Conservation (phyloP, 495 filamentous ascomycete genomes). For the Hypoxylon trugodes region DNA sequence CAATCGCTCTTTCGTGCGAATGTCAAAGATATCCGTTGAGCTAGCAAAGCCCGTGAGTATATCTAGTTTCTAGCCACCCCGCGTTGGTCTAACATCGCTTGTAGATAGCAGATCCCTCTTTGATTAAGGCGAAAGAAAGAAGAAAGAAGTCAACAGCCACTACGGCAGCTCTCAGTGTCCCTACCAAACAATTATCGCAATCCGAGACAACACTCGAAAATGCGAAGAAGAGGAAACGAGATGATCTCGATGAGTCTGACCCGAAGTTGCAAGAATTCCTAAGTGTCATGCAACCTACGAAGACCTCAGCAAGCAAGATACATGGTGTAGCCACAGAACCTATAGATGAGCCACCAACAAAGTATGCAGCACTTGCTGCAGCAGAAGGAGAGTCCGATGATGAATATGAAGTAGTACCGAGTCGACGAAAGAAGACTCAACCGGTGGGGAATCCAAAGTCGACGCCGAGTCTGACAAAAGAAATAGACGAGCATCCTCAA, state of each 20-base stretch:
- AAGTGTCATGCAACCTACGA: slow-evolving; percentile 76
- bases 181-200: slow-evolving; percentile 26
- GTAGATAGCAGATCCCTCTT: slow-evolving; percentile 48
- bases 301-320: slow-evolving; percentile 72
- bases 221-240: slow-evolving; percentile 62
- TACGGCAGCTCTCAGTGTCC: slow-evolving; percentile 40
- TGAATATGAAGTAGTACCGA: slow-evolving; percentile 69
- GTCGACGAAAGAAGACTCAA: slow-evolving; percentile 41
- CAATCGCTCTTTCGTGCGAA: slow-evolving; percentile 92
- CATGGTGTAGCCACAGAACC: slow-evolving; percentile 54
- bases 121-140: slow-evolving; percentile 24
- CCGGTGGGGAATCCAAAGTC: slow-evolving; percentile 42
- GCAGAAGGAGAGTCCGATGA: slow-evolving; percentile 66
- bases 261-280: slow-evolving; percentile 88
- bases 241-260: slow-evolving; percentile 63
- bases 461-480: slow-evolving; percentile 28
- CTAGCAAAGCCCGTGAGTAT: slow-evolving; percentile 80
- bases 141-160: slow-evolving; percentile 35
- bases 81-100: slow-evolving; percentile 4
- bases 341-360: slow-evolving; percentile 54
- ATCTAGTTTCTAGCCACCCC: neutral
- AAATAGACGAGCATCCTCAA: neutral
- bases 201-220: slow-evolving; percentile 26
- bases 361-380: slow-evolving; percentile 54
- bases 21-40: slow-evolving; percentile 95